Conservation (phyloP, 2,329 filamentous ascomycete species). For the Alternaria burnsii region DNA sequence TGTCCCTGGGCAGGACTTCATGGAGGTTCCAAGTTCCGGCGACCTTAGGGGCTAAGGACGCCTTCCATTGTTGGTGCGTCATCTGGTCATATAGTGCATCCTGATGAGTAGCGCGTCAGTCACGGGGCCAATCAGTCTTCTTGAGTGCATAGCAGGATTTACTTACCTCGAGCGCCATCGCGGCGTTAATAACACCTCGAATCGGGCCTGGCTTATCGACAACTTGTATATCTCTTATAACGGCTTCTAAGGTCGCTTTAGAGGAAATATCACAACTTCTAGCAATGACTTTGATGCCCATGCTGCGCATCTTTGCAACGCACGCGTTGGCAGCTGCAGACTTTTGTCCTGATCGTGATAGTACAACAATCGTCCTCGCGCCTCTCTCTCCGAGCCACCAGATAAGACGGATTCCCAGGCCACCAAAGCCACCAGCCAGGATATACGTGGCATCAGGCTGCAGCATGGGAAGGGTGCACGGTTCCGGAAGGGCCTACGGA, state of each 20-base stretch:
- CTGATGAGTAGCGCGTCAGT: not conserved
- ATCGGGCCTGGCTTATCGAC: conserved; percentile 17
- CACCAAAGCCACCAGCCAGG: conserved; percentile 31
- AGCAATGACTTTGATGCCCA: conserved; percentile 10
- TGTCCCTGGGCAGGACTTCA: not conserved
- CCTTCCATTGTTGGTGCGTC: conserved; percentile 20
- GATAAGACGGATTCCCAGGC: conserved; percentile 30
- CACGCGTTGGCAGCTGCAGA: not conserved
- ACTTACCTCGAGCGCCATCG: conserved; percentile 22
- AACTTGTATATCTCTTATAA: not conserved
- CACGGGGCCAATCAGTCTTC: too few relatives aligned
- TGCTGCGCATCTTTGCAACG: too few relatives aligned
- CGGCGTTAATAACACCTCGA: conserved; percentile 25
- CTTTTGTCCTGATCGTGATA: conserved; percentile 25
- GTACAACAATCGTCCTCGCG: conserved; percentile 24
- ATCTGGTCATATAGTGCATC: conserved; percentile 25
- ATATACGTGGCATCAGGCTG: conserved; percentile 18
- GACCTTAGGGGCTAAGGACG: conserved; percentile 39
- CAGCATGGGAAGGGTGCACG: not conserved
- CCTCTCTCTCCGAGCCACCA: conserved; percentile 20
- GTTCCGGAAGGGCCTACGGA: too few relatives aligned
- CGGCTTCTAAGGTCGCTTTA: not conserved
- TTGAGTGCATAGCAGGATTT: too few relatives aligned
- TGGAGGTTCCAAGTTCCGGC: conserved; percentile 44
- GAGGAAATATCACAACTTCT: conserved; percentile 17